Conservation (phyloP, 73 alveolate genomes). For the Paramecium biaurelia region DNA sequence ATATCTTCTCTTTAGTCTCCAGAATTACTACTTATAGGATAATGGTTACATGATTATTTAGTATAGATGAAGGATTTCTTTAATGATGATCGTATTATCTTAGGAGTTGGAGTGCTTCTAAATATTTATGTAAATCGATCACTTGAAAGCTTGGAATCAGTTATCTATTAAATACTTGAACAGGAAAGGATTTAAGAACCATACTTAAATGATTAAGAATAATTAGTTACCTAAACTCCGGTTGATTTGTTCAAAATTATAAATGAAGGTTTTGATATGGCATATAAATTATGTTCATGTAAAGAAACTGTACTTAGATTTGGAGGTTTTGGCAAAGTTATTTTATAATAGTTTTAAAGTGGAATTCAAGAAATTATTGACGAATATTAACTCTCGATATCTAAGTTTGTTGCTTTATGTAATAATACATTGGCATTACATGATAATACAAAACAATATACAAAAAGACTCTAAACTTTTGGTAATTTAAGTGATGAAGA, state of each 20-base stretch:
- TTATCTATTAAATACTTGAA: slow-evolving; percentile 22
- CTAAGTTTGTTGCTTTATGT: background rate
- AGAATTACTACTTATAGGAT: background rate
- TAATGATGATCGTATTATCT: slow-evolving; percentile 47
- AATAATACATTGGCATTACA: background rate
- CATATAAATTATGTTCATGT: background rate
- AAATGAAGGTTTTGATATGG: slow-evolving; percentile 59
- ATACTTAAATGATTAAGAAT: slow-evolving; percentile 10
- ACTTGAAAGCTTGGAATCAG: slow-evolving; percentile 41
- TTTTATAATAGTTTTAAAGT: background rate
- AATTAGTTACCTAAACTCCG: background rate
- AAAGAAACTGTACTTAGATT: slow-evolving; percentile 4
- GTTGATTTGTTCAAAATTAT: slow-evolving; percentile 59
- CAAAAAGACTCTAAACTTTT: background rate
- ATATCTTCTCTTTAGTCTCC: background rate
- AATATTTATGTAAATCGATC: slow-evolving; percentile 44
- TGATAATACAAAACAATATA: slow-evolving; percentile 9
- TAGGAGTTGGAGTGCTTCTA: slow-evolving; percentile 12
- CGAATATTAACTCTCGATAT: background rate
- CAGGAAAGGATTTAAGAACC: slow-evolving; percentile 29
- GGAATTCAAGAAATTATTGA: slow-evolving; percentile 2
- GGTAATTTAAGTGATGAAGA: slow-evolving; percentile 22
- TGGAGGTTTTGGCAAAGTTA: slow-evolving; percentile 19
- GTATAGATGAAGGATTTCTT: slow-evolving; percentile 38
- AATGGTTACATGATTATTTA: slow-evolving; percentile 42